Conservation (phyloP, 176 grass and related monocot species). For the Carex cristatella region DNA sequence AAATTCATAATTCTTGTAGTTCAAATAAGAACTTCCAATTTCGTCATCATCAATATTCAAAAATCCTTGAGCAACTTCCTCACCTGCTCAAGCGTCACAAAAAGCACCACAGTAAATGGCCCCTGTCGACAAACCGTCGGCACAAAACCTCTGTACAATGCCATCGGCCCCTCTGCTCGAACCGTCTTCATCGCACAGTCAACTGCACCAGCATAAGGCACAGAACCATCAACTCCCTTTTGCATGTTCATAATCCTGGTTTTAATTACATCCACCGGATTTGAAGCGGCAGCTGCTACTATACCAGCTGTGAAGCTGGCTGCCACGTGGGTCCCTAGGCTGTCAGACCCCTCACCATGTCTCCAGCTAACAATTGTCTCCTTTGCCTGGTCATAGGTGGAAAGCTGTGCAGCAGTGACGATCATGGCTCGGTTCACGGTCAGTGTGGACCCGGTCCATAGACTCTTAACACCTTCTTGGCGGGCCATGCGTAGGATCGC, state of each 20-base stretch:
- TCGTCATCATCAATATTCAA: conserved; percentile 23
- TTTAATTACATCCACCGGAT: conserved; percentile 79
- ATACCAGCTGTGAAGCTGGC: conserved; percentile 69
- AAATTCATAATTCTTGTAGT: background rate
- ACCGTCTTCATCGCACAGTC: conserved; percentile 86
- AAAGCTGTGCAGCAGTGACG: conserved; percentile 20
- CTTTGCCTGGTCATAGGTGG: conserved; percentile 27
- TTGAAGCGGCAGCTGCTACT: conserved; percentile 57
- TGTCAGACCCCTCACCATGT: background rate
- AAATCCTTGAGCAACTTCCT: conserved; percentile 48
- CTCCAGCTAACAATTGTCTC: conserved; percentile 19
- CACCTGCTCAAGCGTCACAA: conserved; percentile 56
- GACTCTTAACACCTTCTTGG: conserved; percentile 68
- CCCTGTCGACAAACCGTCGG: conserved; percentile 47
- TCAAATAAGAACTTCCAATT: background rate
- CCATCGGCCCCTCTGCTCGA: conserved; percentile 56
- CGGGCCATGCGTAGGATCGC: conserved; percentile 65
- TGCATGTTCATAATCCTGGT: conserved; percentile 95
- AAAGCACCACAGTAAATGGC: conserved; percentile 46
- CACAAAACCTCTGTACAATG: conserved; percentile 65
- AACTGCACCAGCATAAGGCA: conserved; percentile 68
- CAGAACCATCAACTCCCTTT: conserved; percentile 41
- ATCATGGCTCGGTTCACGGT: conserved; percentile 29
- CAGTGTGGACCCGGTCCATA: conserved; percentile 24
- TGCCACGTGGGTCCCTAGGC: conserved; percentile 58